Percentiles rank a stretch among this genome's conserved stretches.
phyloP scores from a whole-genome alignment of 331 rosid species.

The Malus hybrid region DNA sequence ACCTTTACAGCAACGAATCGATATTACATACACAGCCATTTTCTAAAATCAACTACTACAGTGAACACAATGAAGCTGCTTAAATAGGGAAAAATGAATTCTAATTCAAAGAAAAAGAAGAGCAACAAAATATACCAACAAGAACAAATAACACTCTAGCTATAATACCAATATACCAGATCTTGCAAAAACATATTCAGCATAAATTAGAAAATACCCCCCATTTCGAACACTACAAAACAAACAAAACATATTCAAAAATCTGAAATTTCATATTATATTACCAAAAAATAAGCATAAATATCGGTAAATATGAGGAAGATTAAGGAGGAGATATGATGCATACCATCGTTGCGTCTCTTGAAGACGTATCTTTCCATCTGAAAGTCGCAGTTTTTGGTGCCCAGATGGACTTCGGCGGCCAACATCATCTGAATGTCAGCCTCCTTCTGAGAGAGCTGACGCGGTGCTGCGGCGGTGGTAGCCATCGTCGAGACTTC shows the following conservation, averaged over 20 bases:
- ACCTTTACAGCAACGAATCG: background rate
- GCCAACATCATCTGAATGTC: conserved; percentile 76
- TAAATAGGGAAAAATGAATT: background rate
- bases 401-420: conserved; percentile 59
- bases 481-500: conserved; percentile 37
- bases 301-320: background rate
- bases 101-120: background rate
- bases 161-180: background rate
- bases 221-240: background rate
- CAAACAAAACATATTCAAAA: background rate
- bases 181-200: background rate
- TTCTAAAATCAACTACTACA: background rate
- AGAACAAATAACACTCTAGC: background rate
- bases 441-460: conserved; percentile 63
- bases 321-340: background rate
- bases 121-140: background rate
- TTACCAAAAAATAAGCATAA: background rate
- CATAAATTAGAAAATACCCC: background rate
- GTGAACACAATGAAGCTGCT: background rate
- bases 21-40: background rate
- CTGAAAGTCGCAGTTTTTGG: conserved; percentile 60
- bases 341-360: conserved; percentile 64
- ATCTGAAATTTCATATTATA: background rate
- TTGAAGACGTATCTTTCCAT: conserved; percentile 74
- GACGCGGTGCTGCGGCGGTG: conserved; percentile 33